These are phyloP conservation scores for Coemansia sp. DNA, from an alignment of 192 early-diverging fungal genomes.

Conservation along the genomic window DNA sequence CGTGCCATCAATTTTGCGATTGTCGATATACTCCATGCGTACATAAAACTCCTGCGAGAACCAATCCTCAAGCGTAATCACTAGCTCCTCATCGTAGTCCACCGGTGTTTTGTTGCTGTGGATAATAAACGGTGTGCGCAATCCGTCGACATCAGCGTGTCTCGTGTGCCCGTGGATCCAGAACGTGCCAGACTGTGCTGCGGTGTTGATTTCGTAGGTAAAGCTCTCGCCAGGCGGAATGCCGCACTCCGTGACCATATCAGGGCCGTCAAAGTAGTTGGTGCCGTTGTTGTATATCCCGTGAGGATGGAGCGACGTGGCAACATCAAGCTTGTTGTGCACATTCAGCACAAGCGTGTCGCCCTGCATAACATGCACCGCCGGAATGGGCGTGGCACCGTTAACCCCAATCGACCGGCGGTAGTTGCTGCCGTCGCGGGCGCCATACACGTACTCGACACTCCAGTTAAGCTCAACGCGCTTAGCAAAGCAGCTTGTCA, in stretches of 20 bases:
- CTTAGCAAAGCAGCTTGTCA: background rate
- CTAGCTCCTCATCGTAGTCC: constrained; percentile 62
- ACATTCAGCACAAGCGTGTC: background rate
- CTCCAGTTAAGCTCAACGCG: background rate
- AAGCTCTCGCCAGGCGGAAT: constrained; percentile 59
- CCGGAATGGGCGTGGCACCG: background rate
- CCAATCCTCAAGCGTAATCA: constrained; percentile 62
- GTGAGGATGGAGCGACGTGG: background rate
- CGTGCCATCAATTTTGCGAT: constrained; percentile 31
- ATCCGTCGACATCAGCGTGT: constrained; percentile 72
- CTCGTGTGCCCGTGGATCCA: constrained; percentile 68
- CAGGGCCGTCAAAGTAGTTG: constrained; percentile 62
- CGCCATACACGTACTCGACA: background rate
- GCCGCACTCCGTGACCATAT: constrained; percentile 63
- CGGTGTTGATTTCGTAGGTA: constrained; percentile 61
- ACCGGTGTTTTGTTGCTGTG: constrained; percentile 48
- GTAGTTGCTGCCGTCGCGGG: background rate
- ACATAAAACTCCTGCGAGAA: constrained; percentile 32
- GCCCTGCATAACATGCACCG: background rate
- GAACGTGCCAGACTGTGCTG: constrained; percentile 61
- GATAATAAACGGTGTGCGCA: constrained; percentile 66
- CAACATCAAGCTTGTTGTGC: background rate
- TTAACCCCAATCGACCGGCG: background rate
- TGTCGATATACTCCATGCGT: constrained; percentile 33
- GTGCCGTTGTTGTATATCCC: constrained; percentile 25